Conservation (phyloP, 2,329 filamentous ascomycete genomes). For the Eutypella sp. region DNA sequence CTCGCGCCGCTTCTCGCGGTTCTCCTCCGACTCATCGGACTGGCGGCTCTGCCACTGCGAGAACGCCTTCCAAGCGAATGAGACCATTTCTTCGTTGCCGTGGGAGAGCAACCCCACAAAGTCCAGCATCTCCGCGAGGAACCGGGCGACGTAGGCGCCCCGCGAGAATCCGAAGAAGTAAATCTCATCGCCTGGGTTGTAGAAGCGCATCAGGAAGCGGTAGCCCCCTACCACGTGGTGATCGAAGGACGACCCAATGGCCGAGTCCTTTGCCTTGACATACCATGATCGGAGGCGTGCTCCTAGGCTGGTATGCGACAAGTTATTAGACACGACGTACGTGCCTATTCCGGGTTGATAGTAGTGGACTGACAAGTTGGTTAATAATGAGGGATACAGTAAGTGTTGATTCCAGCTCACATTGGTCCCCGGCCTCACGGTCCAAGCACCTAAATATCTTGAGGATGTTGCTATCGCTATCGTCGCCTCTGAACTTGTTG, state of each 20-base stretch:
- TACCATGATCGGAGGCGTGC: slow-evolving; percentile 62
- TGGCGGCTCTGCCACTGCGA: slow-evolving; percentile 64
- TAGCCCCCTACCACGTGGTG: slow-evolving; percentile 82
- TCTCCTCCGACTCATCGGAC: slow-evolving; percentile 37
- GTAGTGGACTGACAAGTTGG: slow-evolving; percentile 42
- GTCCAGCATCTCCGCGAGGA: slow-evolving; percentile 79
- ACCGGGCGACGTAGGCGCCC: slow-evolving; percentile 68
- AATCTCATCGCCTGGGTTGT: slow-evolving; percentile 58
- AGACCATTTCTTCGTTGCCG: slow-evolving; percentile 80
- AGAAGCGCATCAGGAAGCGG: slow-evolving; percentile 72
- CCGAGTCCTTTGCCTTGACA: slow-evolving; percentile 71
- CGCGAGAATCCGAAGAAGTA: slow-evolving; percentile 72
- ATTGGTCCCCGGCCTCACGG: slow-evolving; percentile 56
- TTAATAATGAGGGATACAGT: slow-evolving; percentile 4
- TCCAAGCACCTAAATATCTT: slow-evolving; percentile 69
- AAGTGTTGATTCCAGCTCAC: slow-evolving; percentile 23
- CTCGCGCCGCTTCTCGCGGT: slow-evolving; percentile 46
- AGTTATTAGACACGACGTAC: slow-evolving; percentile 58
- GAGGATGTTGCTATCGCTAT: slow-evolving; percentile 60
- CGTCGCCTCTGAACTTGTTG: slow-evolving; percentile 59
- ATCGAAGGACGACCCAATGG: slow-evolving; percentile 74
- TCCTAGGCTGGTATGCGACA: slow-evolving; percentile 51
- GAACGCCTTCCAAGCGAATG: slow-evolving; percentile 80
- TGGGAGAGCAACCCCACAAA: slow-evolving; percentile 73
- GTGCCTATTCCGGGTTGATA: slow-evolving; percentile 70